These are phyloP conservation scores for Gossypium anomalum DNA, from an alignment of 345 rosid genomes.

Conservation along the genomic window DNA sequence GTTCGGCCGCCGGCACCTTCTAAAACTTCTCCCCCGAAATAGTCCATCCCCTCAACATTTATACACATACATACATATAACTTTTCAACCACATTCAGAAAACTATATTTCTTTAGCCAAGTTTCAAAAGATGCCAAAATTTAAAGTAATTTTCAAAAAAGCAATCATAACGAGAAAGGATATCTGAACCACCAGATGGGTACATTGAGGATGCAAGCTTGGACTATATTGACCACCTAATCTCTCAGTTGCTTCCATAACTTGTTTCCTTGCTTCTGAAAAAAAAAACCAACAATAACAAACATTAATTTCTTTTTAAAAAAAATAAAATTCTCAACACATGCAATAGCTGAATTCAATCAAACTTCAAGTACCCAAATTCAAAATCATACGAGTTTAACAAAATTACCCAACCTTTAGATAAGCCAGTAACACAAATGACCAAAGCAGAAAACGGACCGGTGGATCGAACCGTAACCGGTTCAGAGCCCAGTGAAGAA, in stretches of 20 bases:
- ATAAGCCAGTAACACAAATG: constrained; percentile 90
- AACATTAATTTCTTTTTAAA: neutral
- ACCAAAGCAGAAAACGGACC: constrained; percentile 71
- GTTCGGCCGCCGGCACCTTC: no score
- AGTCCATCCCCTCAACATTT: no score
- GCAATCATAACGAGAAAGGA: constrained; percentile 44
- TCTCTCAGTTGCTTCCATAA: constrained; percentile 91
- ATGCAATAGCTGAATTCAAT: neutral
- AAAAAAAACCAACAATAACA: neutral
- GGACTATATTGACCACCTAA: constrained; percentile 87
- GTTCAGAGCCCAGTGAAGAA: constrained; percentile 40
- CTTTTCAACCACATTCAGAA: neutral
- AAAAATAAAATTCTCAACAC: neutral
- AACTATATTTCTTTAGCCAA: neutral
- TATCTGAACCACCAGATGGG: constrained; percentile 97
- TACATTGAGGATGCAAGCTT: constrained; percentile 71
- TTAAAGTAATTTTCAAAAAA: neutral
- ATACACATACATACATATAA: neutral
- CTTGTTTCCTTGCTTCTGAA: constrained; percentile 89
- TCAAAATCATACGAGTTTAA: neutral
- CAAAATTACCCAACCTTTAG: constrained; percentile 51
- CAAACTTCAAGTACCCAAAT: neutral
- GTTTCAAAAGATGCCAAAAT: constrained; percentile 2
- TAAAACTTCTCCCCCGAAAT: no score
- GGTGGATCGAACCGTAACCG: constrained; percentile 27